Evolutionary conservation across 495 filamentous ascomycete genomes (phyloP).

Genomic region (Cryomyces minteri): DNA sequence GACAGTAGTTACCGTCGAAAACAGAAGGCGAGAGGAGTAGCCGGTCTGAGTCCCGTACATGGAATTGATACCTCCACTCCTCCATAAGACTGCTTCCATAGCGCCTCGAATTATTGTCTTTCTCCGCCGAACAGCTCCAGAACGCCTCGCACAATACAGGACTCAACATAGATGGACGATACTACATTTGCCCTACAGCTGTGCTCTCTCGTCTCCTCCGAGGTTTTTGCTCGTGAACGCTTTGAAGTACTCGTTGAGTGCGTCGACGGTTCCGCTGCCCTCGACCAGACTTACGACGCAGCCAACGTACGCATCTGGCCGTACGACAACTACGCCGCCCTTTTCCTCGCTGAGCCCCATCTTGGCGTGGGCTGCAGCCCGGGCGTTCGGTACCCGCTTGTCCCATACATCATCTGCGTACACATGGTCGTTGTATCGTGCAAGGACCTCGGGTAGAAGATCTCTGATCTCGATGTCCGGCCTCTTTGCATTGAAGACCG

Average conservation of each 20-base stretch:
- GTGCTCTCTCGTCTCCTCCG: conserved; percentile 6
- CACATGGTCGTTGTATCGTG: conserved; percentile 61
- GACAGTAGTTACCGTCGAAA: no score
- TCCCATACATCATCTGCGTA: conserved; percentile 79
- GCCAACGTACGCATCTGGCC: conserved; percentile 76
- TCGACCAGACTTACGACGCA: conserved; percentile 53
- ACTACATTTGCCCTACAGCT: no score
- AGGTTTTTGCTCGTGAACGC: conserved; percentile 31
- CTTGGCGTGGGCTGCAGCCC: conserved; percentile 66
- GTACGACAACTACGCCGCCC: conserved; percentile 63
- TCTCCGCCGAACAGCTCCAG: no score
- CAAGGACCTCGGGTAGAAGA: conserved; percentile 46
- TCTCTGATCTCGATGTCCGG: conserved; percentile 43
- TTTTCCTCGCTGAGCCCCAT: conserved; percentile 57
- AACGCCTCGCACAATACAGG: no score
- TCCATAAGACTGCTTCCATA: no score
- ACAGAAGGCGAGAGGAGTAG: no score
- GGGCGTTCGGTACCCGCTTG: conserved; percentile 43
- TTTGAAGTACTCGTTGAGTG: conserved; percentile 67
- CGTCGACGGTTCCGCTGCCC: conserved; percentile 60
- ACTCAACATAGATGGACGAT: no score
- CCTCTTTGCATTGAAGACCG: conserved; percentile 48
- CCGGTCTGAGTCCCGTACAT: no score
- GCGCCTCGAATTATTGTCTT: no score
- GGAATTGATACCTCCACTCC: no score